Percentiles rank a stretch among this genome's conserved stretches.
Conservation (phyloP, 306 rosid genomes). For the Citrullus mucosospermus region DNA sequence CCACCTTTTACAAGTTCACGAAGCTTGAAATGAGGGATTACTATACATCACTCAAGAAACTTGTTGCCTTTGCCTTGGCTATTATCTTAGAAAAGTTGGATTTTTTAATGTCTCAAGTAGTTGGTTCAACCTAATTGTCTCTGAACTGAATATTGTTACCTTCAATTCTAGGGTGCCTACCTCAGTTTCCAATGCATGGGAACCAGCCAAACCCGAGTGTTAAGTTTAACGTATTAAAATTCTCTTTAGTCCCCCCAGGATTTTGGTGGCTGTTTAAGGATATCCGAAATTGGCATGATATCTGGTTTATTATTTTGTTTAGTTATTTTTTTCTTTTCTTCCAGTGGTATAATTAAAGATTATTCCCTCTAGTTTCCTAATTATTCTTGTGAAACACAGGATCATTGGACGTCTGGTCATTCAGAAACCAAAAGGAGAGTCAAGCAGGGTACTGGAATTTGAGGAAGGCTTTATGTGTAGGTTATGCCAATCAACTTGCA, state of each 20-base stretch:
- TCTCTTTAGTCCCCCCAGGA: background rate
- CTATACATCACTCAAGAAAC: background rate
- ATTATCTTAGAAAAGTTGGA: background rate
- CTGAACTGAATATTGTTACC: background rate
- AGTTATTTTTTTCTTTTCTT: background rate
- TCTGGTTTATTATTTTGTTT: background rate
- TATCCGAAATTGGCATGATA: background rate
- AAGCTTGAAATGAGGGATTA: background rate
- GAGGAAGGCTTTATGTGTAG: conserved; percentile 86
- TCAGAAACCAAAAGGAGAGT: conserved; percentile 34
- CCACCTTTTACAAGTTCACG: background rate
- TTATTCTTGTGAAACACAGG: conserved; percentile 28
- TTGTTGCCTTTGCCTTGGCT: background rate
- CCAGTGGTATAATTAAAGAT: background rate
- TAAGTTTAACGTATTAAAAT: background rate
- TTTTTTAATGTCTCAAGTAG: background rate
- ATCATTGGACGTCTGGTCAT: conserved; percentile 42
- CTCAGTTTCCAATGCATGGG: background rate
- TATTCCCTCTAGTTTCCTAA: background rate
- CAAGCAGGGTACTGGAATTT: conserved; percentile 40
- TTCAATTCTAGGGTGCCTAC: background rate
- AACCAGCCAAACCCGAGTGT: background rate
- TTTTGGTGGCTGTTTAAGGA: background rate
- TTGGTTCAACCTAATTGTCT: background rate
- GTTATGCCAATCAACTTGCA: conserved; percentile 92